Evolutionary conservation across 2,329 filamentous ascomycete genomes (phyloP).

Genomic region (Akanthomyces dipterigenus): DNA sequence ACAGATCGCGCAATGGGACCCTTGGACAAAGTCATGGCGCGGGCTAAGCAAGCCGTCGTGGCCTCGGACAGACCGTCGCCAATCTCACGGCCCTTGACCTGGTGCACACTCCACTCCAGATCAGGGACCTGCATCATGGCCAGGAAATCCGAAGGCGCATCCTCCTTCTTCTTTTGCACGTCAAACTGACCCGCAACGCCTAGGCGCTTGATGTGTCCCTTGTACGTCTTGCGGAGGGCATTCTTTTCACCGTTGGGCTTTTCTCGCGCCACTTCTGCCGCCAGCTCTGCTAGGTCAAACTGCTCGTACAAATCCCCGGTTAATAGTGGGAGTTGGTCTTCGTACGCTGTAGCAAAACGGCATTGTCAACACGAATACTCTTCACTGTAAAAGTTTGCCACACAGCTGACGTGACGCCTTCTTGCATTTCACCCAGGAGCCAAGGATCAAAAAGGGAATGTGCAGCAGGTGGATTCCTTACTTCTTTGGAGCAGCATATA

Average conservation of each 20-base stretch:
- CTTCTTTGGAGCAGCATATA: constrained; percentile 60
- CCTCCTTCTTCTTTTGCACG: constrained; percentile 45
- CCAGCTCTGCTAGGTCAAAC: constrained; percentile 50
- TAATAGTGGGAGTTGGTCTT: constrained; percentile 39
- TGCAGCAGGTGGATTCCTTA: constrained; percentile 47
- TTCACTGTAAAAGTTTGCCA: constrained; percentile 19
- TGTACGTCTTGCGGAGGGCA: constrained; percentile 60
- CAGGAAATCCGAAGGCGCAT: constrained; percentile 45
- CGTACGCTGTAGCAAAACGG: constrained; percentile 33
- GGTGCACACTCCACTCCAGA: constrained; percentile 49
- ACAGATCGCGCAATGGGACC: constrained; percentile 47
- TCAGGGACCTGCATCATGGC: constrained; percentile 45
- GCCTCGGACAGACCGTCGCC: constrained; percentile 43
- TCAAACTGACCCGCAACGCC: constrained; percentile 58
- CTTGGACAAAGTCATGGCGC: constrained; percentile 51
- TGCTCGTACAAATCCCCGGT: constrained; percentile 53
- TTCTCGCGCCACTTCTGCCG: constrained; percentile 55
- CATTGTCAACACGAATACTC: constrained; percentile 15
- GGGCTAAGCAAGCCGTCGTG: constrained; percentile 37
- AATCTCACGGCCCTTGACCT: constrained; percentile 49
- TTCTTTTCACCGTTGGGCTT: constrained; percentile 63
- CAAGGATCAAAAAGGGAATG: constrained; percentile 14
- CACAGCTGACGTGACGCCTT: constrained; percentile 21
- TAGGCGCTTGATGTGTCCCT: constrained; percentile 59
- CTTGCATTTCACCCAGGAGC: constrained; percentile 13